These are phyloP conservation scores for Calonectria pauciramosa DNA, from an alignment of 2,329 filamentous ascomycete species.

Conservation along the genomic window DNA sequence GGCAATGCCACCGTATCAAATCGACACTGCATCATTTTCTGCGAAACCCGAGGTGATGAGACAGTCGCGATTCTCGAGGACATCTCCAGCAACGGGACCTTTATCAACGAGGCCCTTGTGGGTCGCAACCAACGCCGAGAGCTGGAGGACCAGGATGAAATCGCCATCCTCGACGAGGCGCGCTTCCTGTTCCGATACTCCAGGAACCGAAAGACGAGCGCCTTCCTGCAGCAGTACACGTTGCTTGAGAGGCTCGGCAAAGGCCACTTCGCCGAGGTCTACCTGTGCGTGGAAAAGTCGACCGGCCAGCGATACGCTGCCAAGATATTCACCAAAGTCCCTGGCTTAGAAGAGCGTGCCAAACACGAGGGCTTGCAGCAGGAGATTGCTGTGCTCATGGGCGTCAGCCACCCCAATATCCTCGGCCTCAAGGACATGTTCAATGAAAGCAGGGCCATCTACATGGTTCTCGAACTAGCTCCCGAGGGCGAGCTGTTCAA, in stretches of 20 bases:
- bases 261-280: slow-evolving; percentile 96
- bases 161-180: neutral
- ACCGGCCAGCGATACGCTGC: slow-evolving; percentile 89
- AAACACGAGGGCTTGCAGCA: slow-evolving; percentile 91
- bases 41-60: neutral
- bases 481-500: slow-evolving; percentile 93
- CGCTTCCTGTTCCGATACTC: neutral
- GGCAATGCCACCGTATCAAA: neutral
- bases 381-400: slow-evolving; percentile 96
- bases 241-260: slow-evolving; percentile 89
- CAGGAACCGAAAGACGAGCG: slow-evolving; percentile 67
- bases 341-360: slow-evolving; percentile 69
- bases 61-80: neutral
- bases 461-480: slow-evolving; percentile 87
- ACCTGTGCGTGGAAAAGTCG: slow-evolving; percentile 87
- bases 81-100: neutral
- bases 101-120: neutral
- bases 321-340: slow-evolving; percentile 82
- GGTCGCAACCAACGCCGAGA: neutral
- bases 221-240: slow-evolving; percentile 88
- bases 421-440: slow-evolving; percentile 96
- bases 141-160: neutral
- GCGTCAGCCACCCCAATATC: slow-evolving; percentile 92
- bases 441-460: slow-evolving; percentile 80
- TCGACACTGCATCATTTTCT: neutral